Evolutionary conservation across 78 protist genomes (phyloP), one percentile per base, ranked within the genome.

Genomic region (Dictyostelium purpureum): DNA sequence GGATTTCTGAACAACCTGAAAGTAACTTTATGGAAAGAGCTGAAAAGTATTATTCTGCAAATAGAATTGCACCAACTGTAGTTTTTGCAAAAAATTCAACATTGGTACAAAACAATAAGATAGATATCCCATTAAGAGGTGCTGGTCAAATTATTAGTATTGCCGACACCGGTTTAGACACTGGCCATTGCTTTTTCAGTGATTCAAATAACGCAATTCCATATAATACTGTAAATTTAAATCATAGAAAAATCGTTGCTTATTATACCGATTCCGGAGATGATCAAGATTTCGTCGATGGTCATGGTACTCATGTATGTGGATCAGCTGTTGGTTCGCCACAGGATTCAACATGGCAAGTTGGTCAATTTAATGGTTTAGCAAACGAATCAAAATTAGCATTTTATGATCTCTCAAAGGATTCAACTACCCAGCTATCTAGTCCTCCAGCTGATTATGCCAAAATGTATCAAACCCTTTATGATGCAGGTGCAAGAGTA

Each of bases 241-340:
- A 70, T 45, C 92, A 85, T 42, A 37, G 92, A 56, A 85, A 85
- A 37, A 76, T 85, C 4, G 61, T 85, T 33, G 42, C 92, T 21
- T 73, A 73, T n/a, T 26, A 11, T 24, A 14, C 35, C 1, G 21
- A 67, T 3, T 11, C 5, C 0, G 31, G 59, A 4, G 92, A 85
- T 45, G 9, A 59, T 10, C 3, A 2, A 10, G 92, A 85, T 85
- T 28, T 11, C 2, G 67, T 73, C 5, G 49, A 43, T 42, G 92
- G 92, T n/a, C 92, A 85, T 49, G 92, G 92, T 45, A 85, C 92
- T 2, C 92, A 85, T 61, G 77, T 85, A 31, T 31, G 74, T 33
- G 92, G 92, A 16, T 85, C 92, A 31, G 56, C 51, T 4, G 92
- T 51, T 7, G 92, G 92, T 43, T 11, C 79, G 28, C 78, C 92